Base-by-base conservation (phyloP, 805 yeast species). In the Candida ascalaphidarum region DNA sequence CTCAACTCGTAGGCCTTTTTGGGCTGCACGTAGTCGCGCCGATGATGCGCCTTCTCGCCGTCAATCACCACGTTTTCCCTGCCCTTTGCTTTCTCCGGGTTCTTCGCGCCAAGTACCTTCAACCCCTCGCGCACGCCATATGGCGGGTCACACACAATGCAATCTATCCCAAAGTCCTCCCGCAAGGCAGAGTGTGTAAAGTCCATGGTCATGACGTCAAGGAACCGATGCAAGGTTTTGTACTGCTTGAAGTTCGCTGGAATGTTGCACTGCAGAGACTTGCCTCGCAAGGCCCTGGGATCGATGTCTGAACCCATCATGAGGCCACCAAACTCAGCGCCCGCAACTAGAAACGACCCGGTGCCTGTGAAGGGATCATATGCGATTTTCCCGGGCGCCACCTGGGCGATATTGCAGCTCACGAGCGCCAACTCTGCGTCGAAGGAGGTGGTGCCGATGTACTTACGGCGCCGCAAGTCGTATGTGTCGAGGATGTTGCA, bases 341-440 rank as follows among this genome's bases (percentile, higher is more conserved):
- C 94, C 1, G 96, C 88, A 2, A 85, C 80, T 22, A 89, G 61
- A 46, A 92, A 92, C 13, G 96, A 84, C 0, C 98, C 98, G 0
- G 98, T 92, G 0, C 98, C 98, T 3, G 83, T 85, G 58, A 92
- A 92, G 14, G 98, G 98, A 54, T 92, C 98, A 48, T 84, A 89
- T 47, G 81, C 72, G 3, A 86, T 46, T 30, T 76, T 70, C 0
- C 79, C 81, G 0, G 68, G 62, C 21, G 52, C 63, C 10, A 80
- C 84, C 37, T 81, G 86, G 0, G 82, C 95, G 28, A 92, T 67
- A 45, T 89, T 92, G 44, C 95, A 82, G 17, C 94, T 80, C 11
- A 88, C 80, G 26, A 92, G 56, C 0, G 96, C 76, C 34, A 92
- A 59, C 48, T 92, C 97, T 2, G 96, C 94, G 42, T 92, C 98